Conservation (phyloP, 2,329 filamentous ascomycete species). For the Botrytis sinoallii region DNA sequence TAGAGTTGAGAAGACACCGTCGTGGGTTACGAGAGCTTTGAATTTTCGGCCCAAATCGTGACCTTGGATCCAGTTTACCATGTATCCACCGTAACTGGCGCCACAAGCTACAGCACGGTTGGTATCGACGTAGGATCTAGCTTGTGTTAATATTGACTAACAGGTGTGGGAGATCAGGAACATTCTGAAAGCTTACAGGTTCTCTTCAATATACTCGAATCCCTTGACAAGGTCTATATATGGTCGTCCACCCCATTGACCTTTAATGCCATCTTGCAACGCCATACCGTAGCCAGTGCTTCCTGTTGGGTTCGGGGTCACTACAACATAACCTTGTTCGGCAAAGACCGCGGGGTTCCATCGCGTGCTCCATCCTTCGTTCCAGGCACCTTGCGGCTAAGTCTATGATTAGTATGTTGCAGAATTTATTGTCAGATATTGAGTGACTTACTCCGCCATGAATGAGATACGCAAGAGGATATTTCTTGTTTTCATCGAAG, state of each 20-base stretch:
- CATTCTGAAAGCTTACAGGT: slow-evolving; percentile 44
- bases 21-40: slow-evolving; percentile 84
- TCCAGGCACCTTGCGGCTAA: slow-evolving; percentile 38
- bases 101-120: slow-evolving; percentile 68
- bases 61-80: slow-evolving; percentile 91
- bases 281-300: slow-evolving; percentile 79
- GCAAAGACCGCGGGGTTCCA: slow-evolving; percentile 88
- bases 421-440: not conserved
- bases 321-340: slow-evolving; percentile 81
- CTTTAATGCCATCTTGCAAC: slow-evolving; percentile 71
- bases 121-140: slow-evolving; percentile 59
- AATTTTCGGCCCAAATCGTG: slow-evolving; percentile 78
- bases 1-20: slow-evolving; percentile 75
- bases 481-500: slow-evolving; percentile 68
- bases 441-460: slow-evolving; percentile 60
- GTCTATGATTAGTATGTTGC: not conserved
- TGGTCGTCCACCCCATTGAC: slow-evolving; percentile 80
- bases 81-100: slow-evolving; percentile 72
- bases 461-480: slow-evolving; percentile 75
- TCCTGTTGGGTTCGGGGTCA: slow-evolving; percentile 80
- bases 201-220: slow-evolving; percentile 68
- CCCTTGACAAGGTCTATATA: slow-evolving; percentile 79
- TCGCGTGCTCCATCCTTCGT: slow-evolving; percentile 54
- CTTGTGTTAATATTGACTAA: not conserved
- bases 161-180: not conserved